Percentiles rank a stretch among this genome's conserved stretches.
Conservation (phyloP, 495 filamentous ascomycete genomes). For the Penicillium parvum region DNA sequence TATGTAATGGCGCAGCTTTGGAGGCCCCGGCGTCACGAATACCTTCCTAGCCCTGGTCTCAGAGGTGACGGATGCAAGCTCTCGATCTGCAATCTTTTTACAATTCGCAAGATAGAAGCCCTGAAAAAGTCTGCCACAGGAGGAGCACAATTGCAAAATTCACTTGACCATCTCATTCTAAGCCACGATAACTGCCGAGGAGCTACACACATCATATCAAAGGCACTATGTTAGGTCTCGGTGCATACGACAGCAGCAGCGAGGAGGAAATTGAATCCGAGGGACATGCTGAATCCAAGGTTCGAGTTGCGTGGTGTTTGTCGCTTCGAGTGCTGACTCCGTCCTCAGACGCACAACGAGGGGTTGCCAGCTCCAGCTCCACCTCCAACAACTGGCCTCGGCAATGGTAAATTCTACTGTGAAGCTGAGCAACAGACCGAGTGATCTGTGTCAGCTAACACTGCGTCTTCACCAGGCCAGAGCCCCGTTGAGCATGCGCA, state of each 20-base stretch:
- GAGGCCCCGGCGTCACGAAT: background rate
- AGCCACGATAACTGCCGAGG: too few relatives aligned
- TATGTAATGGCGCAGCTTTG: slow-evolving; percentile 31
- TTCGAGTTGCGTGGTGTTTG: background rate
- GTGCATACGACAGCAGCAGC: slow-evolving; percentile 72
- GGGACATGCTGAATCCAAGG: slow-evolving; percentile 14
- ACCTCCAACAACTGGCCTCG: slow-evolving; percentile 3
- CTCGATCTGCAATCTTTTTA: too few relatives aligned
- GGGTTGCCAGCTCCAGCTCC: background rate
- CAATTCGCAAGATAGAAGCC: too few relatives aligned
- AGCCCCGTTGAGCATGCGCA: background rate
- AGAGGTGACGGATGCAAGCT: too few relatives aligned
- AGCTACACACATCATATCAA: too few relatives aligned
- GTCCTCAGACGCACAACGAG: background rate
- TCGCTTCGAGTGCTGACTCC: background rate
- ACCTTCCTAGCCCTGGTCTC: background rate
- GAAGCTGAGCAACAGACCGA: background rate
- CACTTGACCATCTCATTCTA: too few relatives aligned
- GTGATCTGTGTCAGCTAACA: slow-evolving; percentile 10
- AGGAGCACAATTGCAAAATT: too few relatives aligned
- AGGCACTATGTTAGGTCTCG: slow-evolving; percentile 59
- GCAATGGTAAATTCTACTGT: slow-evolving; percentile 16
- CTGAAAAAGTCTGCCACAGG: too few relatives aligned
- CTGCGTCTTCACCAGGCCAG: slow-evolving; percentile 1
- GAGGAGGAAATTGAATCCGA: slow-evolving; percentile 55